Evolutionary conservation across 2,329 filamentous ascomycete species (phyloP).

Genomic region (Chaetothyriales sp.): DNA sequence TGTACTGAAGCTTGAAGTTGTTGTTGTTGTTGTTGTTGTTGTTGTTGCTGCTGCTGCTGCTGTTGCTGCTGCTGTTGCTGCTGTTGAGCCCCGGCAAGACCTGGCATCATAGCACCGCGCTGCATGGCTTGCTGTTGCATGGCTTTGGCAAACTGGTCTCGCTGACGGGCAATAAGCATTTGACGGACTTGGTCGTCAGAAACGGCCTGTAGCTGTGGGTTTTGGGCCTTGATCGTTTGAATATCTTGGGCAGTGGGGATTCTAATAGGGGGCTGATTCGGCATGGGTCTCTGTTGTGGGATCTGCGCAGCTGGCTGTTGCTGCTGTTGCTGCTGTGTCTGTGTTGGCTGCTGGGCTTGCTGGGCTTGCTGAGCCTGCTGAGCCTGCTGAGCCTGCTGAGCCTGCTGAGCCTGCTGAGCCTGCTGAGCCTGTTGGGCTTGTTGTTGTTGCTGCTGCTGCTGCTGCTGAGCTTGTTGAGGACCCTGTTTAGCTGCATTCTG

Average conservation of each 20-base stretch:
- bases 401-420: not conserved
- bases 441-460: not conserved
- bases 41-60: constrained; percentile 6
- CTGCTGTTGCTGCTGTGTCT: constrained; percentile 5
- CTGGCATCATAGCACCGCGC: constrained; percentile 3
- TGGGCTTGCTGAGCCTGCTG: not conserved
- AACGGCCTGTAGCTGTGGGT: constrained; percentile 8
- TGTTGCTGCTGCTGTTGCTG: constrained; percentile 7
- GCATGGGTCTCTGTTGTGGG: constrained; percentile 2
- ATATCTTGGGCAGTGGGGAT: constrained; percentile 8
- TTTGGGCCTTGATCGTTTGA: constrained; percentile 8
- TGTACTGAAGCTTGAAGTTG: constrained; percentile 6
- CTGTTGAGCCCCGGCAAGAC: constrained; percentile 1
- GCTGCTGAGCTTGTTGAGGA: constrained; percentile 1
- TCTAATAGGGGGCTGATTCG: constrained; percentile 2
- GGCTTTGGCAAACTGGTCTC: constrained; percentile 6
- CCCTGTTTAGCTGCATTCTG: not conserved
- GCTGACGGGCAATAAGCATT: constrained; percentile 11
- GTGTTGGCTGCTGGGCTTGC: not conserved
- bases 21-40: constrained; percentile 4
- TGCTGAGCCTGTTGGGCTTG: constrained; percentile 1
- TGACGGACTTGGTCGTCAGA: constrained; percentile 12
- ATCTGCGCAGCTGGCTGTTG: constrained; percentile 5
- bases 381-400: constrained; percentile 2
- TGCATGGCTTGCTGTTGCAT: constrained; percentile 9